Evolutionary conservation across 2,329 filamentous ascomycete species (phyloP).

Genomic region (Paradendryphiella salina): DNA sequence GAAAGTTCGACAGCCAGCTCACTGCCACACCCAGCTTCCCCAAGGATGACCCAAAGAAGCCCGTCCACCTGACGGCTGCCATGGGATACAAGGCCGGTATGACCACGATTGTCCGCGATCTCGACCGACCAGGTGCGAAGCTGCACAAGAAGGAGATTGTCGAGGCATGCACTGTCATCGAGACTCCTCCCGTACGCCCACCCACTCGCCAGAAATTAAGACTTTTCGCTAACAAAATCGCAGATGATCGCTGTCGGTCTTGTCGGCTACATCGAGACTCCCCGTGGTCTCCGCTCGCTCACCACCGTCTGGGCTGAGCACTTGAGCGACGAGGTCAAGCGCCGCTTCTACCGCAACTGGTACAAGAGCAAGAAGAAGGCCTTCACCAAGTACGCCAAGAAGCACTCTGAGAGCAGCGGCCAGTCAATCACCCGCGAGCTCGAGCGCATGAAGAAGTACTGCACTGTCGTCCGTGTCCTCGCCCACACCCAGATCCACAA

Average conservation of each 20-base stretch:
- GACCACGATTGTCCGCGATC: conserved; percentile 99
- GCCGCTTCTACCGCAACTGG: conserved; percentile 99
- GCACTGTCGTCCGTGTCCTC: conserved; percentile 97
- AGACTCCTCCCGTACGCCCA: conserved; percentile 68
- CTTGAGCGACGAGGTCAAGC: conserved; percentile 97
- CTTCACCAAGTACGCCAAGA: conserved; percentile 99
- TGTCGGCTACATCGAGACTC: conserved; percentile 99
- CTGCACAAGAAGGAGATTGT: conserved; percentile 77
- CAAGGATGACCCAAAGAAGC: conserved; percentile 99
- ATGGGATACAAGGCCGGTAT: conserved; percentile 99
- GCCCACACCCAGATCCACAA: conserved; percentile 99
- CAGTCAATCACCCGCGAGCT: conserved; percentile 93
- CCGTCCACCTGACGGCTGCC: conserved; percentile 94
- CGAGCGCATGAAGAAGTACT: conserved; percentile 99
- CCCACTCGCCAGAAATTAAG: conserved; percentile 55
- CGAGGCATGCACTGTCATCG: conserved; percentile 49
- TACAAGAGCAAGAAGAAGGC: conserved; percentile 99
- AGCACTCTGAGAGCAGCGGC: conserved; percentile 93
- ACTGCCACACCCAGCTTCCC: conserved; percentile 72
- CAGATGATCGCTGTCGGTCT: conserved; percentile 99
- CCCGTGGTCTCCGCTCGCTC: conserved; percentile 97
- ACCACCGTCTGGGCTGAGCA: conserved; percentile 99
- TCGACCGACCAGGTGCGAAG: conserved; percentile 99
- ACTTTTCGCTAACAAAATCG: conserved; percentile 39
- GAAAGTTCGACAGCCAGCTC: conserved; percentile 28